Base-by-base conservation (phyloP, 108 stramenopile species). In the Pseudonitzschia delicatissima region DNA sequence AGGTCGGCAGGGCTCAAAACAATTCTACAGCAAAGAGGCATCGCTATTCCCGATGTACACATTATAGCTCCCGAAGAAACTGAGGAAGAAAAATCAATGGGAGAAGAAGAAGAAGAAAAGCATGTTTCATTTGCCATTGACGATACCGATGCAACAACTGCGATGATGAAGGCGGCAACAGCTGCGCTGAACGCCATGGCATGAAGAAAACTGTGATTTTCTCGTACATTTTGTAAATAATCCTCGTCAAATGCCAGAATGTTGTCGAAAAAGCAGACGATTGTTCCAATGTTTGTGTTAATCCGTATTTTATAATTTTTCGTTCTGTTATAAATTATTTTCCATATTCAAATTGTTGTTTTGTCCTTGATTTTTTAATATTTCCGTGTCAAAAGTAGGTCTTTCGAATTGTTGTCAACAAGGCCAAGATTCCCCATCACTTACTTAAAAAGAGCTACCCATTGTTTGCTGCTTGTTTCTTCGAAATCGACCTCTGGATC, bases 141-240 rank as follows among this genome's bases (percentile, higher is more conserved):
- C 31, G 32, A 39, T 25, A 61, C 62, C 4, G 62, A 18, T 5
- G 73, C 73, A 29, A 73, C 21, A 26, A 47, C 58, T 18, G 57
- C 57, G 4, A 39, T 74, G 23, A 65, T 60, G 8, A 61, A 66
- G 17, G 73, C 73, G 20, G 73, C 73, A 4, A 57, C 63, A 21
- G 66, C 73, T 32, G 73, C 73, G 20, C 61, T 74, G 6, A 50
- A 55, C 17, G 21, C 23, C 20, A 5, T 13, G 25, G n/a, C 17
- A 44, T 44, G 42, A 44, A 44, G 42, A 6, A 44, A 6, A 44
- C 42, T 2, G 5, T 37, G 37, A 9, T 37, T n/a, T n/a, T n/a
- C n/a, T n/a, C n/a, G n/a, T n/a, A n/a, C n/a, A n/a, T n/a, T n/a
- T n/a, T n/a, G n/a, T n/a, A n/a, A n/a, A n/a, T n/a, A n/a, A n/a